These are phyloP conservation scores for Cymbidium sinense DNA, from an alignment of 106 monocot genomes.

Conservation along the genomic window DNA sequence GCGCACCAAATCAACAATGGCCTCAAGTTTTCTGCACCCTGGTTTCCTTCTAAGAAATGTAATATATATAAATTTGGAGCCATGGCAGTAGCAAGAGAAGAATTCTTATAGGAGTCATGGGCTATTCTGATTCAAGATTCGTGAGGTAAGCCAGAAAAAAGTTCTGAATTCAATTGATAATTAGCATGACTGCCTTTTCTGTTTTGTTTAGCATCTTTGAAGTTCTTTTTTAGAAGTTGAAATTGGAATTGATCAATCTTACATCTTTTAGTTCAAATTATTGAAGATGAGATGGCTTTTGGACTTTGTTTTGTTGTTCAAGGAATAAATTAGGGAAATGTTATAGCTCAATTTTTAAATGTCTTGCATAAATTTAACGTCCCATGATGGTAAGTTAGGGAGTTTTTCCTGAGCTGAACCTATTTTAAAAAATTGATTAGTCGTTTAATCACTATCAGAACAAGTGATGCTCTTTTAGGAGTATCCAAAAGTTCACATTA, in stretches of 20 bases:
- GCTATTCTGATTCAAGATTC: constrained; percentile 20
- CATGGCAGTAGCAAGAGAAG: not conserved
- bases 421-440: not conserved
- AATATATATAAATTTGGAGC: not conserved
- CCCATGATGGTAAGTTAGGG: no score
- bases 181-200: not conserved
- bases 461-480: no score
- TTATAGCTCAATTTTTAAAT: not conserved
- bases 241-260: not conserved
- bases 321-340: not conserved
- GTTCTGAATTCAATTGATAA: not conserved
- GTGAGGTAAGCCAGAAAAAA: constrained; percentile 17
- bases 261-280: no score
- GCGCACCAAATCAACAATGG: not conserved
- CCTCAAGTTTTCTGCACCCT: not conserved
- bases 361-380: no score
- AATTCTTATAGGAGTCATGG: constrained; percentile 13
- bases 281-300: not conserved
- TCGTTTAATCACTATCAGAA: not conserved
- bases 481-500: not conserved
- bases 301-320: not conserved
- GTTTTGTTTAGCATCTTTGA: not conserved
- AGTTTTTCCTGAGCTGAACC: no score
- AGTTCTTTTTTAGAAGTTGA: not conserved
- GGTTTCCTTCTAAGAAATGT: not conserved